A percentile compares a stretch with the other conserved stretches of the same genome.
Evolutionary conservation across 23 red algal genomes (phyloP).

Genomic region (Gracilaria vermiculophylla): DNA sequence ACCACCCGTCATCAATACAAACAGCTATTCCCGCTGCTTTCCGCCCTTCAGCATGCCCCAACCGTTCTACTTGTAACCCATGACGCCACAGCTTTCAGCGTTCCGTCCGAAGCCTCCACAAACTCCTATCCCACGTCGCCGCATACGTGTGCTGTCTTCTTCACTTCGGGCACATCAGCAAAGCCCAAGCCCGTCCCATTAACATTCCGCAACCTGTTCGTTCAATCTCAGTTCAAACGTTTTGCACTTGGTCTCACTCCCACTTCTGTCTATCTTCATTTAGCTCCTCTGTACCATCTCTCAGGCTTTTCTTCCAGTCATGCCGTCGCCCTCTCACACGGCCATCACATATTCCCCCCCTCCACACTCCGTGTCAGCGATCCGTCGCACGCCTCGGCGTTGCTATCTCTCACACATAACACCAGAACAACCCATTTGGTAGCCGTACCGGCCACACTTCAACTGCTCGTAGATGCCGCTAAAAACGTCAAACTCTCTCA

Average conservation of each 20-base stretch:
- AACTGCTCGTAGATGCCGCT: conserved; percentile 26
- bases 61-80: neutral
- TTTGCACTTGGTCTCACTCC: conserved; percentile 4
- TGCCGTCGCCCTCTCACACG: conserved; percentile 25
- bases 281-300: conserved; percentile 70
- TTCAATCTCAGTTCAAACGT: conserved; percentile 46
- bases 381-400: neutral
- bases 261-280: conserved; percentile 55
- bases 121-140: neutral
- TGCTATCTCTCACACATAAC: neutral
- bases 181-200: conserved; percentile 57
- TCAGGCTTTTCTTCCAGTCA: conserved; percentile 52
- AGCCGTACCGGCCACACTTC: conserved; percentile 61
- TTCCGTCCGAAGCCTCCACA: neutral
- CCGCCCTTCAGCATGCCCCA: neutral
- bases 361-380: neutral
- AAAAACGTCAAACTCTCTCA: neutral
- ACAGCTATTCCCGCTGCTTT: neutral
- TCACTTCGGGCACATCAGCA: conserved; percentile 67
- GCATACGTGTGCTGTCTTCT: conserved; percentile 55
- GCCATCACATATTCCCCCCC: conserved; percentile 24
- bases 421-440: conserved; percentile 47
- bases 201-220: conserved; percentile 4
- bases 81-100: neutral
- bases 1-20: neutral